Evolutionary conservation across 1,284 basidiomycete species (phyloP), one percentile per base, ranked within the genome.

Genomic region (Ceraceosorus guamensis): DNA sequence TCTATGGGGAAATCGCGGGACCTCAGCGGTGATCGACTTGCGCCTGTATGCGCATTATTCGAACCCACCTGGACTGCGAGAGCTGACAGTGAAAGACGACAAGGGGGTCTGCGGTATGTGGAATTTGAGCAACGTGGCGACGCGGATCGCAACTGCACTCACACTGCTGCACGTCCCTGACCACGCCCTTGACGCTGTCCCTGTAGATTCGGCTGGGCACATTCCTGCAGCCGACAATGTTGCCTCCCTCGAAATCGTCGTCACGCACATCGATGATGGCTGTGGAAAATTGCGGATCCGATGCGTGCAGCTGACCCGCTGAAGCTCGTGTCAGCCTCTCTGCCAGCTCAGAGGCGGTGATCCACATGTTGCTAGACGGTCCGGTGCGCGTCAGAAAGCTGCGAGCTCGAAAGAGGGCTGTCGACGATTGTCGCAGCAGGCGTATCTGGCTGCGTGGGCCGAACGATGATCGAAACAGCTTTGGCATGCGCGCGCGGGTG

Each of bases 41-140:
- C 11, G 31, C 10, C 13, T 48, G 46, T 48, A 14, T 34, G n/a
- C 24, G 13, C 4, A 10, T 33, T 24, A 4, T 3, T 32, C 8
- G 24, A 18, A 57, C 60, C 44, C 35, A 65, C 59, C 71, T 62
- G 61, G 63, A 53, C 56, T 77, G 77, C 31, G 70, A 73, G 2
- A 78, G 62, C 6, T 70, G 61, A 52, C 77, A 78, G 60, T 78
- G 77, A 51, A 78, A 77, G 31, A 78, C 64, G 41, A 78, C 76
- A 16, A 39, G 46, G 1, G 63, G 62, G 4, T 61, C 63, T 60
- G 50, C 1, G 7, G 16, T 10, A n/a, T 50, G 18, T n/a, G 5
- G 33, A 10, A 6, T 11, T 10, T 51, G 18, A 53, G 47, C 51
- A 14, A 24, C 2, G 11, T 53, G 52, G n/a, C 4, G 49, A 13